These are phyloP conservation scores for Decorospora gaudefroyi DNA, from an alignment of 2,329 filamentous ascomycete species.

Conservation along the genomic window DNA sequence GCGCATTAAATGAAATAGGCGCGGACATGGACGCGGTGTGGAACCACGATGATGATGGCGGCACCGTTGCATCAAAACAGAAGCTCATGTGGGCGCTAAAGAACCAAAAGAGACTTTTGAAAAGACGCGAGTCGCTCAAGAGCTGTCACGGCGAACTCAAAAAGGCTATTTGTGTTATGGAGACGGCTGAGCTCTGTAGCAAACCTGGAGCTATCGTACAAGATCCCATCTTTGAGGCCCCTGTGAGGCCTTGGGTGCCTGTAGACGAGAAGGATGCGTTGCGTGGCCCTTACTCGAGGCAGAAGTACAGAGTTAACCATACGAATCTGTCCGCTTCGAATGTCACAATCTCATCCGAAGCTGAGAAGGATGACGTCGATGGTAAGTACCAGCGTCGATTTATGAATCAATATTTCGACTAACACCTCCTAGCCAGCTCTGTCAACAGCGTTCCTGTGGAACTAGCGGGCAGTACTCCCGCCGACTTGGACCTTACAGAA, in stretches of 20 bases:
- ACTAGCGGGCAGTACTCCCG: constrained; percentile 37
- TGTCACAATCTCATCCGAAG: constrained; percentile 23
- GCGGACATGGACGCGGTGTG: constrained; percentile 33
- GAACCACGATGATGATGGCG: constrained; percentile 27
- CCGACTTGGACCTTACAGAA: constrained; percentile 21
- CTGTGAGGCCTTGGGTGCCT: constrained; percentile 28
- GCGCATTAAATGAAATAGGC: constrained; percentile 38
- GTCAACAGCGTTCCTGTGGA: constrained; percentile 28
- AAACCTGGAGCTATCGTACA: constrained; percentile 14
- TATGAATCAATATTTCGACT: not conserved
- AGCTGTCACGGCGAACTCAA: constrained; percentile 36
- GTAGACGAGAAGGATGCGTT: constrained; percentile 15
- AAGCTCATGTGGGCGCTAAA: constrained; percentile 39
- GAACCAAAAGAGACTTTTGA: constrained; percentile 35
- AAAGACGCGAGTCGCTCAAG: constrained; percentile 26
- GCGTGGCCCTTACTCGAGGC: constrained; percentile 32
- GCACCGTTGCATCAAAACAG: constrained; percentile 27
- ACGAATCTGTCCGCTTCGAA: constrained; percentile 31
- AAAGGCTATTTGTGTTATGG: constrained; percentile 36
- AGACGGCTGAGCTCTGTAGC: constrained; percentile 29
- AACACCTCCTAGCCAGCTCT: constrained; percentile 16
- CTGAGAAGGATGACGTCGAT: constrained; percentile 15
- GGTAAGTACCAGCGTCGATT: constrained; percentile 16
- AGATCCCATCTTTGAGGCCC: constrained; percentile 28
- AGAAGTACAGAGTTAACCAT: constrained; percentile 26